phyloP scores from a whole-genome alignment of 176 grass and related monocot genomes.

The Juncus inflexus region DNA sequence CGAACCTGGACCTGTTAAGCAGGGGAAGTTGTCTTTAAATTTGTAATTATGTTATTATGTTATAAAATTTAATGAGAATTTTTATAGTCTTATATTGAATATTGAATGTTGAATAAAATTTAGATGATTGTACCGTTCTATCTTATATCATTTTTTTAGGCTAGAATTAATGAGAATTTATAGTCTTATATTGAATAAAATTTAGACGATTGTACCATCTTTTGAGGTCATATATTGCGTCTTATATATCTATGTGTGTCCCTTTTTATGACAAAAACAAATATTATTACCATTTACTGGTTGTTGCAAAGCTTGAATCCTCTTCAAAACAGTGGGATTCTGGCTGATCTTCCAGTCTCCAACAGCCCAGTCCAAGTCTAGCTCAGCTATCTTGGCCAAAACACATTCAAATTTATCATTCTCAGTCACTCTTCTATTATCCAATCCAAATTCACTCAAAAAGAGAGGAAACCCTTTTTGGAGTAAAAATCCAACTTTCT shows the following conservation, averaged over 20 bases:
- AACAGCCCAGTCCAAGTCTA: slow-evolving; percentile 85
- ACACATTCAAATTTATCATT: slow-evolving; percentile 75
- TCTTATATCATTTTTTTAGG: no score
- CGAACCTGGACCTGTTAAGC: slow-evolving; percentile 39
- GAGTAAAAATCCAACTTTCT: slow-evolving; percentile 64
- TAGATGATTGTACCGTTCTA: no score
- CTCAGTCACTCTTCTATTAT: slow-evolving; percentile 60
- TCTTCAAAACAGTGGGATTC: slow-evolving; percentile 41
- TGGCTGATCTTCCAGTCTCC: slow-evolving; percentile 51
- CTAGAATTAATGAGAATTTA: no score
- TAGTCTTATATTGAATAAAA: no score
- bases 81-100: not conserved
- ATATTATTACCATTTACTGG: slow-evolving; percentile 44
- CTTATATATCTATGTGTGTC: no score
- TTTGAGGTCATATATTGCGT: no score
- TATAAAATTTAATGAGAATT: not conserved
- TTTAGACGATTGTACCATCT: no score
- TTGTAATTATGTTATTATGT: not conserved
- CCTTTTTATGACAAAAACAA: no score
- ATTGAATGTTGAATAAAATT: not conserved
- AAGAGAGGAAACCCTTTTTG: slow-evolving; percentile 52
- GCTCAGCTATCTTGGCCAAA: slow-evolving; percentile 45
- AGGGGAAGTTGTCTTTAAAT: not conserved
- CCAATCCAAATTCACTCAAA: slow-evolving; percentile 85
- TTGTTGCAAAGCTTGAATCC: slow-evolving; percentile 55